Conservation (phyloP, 2,329 filamentous ascomycete genomes). For the Phyllosticta citribraziliensis region DNA sequence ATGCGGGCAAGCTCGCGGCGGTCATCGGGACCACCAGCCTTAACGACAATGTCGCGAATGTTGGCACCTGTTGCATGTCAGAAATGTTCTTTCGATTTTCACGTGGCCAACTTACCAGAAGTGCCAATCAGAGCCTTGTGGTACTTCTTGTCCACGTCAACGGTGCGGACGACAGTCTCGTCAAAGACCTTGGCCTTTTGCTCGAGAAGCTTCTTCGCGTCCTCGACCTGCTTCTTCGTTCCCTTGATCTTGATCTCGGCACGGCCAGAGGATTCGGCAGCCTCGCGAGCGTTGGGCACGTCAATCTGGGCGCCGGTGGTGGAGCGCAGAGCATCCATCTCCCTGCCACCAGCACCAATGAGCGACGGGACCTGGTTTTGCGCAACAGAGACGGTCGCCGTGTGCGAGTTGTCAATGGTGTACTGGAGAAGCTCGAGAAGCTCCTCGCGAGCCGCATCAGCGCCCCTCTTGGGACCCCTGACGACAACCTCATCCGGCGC, state of each 20-base stretch:
- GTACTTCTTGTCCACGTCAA: constrained; percentile 91
- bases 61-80: constrained; percentile 59
- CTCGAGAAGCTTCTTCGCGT: constrained; percentile 82
- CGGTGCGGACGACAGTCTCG: constrained; percentile 70
- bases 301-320: constrained; percentile 83
- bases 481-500: constrained; percentile 81
- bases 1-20: constrained; percentile 74
- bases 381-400: constrained; percentile 71
- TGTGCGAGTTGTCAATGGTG: constrained; percentile 76
- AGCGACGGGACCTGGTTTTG: constrained; percentile 88
- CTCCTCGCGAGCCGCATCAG: constrained; percentile 85
- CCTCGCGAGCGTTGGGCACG: constrained; percentile 71
- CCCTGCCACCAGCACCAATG: constrained; percentile 81
- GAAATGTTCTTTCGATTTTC: constrained; percentile 10
- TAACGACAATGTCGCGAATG: constrained; percentile 74
- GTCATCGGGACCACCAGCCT: constrained; percentile 84
- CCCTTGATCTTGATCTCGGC: constrained; percentile 90
- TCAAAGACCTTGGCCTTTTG: constrained; percentile 83
- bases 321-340: constrained; percentile 82
- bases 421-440: constrained; percentile 83
- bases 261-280: constrained; percentile 51
- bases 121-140: constrained; percentile 83
- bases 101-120: constrained; percentile 55
- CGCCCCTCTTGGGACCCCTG: constrained; percentile 84
- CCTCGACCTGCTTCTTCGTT: constrained; percentile 80